A percentile compares a stretch with the other conserved stretches of the same genome.
Evolutionary conservation across 139 green algal species (phyloP).

Genomic region (Picochlorum costavermella): DNA sequence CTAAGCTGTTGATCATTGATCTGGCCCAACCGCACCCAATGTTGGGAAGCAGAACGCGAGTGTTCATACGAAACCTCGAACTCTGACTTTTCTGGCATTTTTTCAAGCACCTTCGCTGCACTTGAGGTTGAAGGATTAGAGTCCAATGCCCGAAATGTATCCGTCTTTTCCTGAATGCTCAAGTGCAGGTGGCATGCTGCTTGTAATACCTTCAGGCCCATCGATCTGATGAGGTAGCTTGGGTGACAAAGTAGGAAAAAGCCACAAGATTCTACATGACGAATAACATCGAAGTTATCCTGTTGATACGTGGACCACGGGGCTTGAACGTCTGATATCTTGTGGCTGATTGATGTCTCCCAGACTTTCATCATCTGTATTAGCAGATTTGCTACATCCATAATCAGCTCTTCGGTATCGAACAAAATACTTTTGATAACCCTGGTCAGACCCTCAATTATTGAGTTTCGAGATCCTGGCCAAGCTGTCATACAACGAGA

Average conservation of each 20-base stretch:
- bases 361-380: not conserved
- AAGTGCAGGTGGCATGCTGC: not conserved
- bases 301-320: not conserved
- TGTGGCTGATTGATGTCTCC: not conserved
- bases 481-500: conserved; percentile 39
- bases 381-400: not conserved
- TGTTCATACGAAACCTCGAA: no score
- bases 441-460: conserved; percentile 46
- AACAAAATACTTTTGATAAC: conserved; percentile 50
- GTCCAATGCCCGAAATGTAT: no score
- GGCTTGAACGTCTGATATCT: not conserved
- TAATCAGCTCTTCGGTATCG: conserved; percentile 48
- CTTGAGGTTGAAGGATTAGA: no score
- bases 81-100: no score
- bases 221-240: not conserved
- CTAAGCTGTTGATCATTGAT: no score
- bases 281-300: not conserved
- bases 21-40: no score
- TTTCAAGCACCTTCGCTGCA: no score
- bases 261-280: not conserved
- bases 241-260: not conserved
- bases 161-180: not conserved
- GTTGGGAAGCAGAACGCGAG: no score
- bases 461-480: conserved; percentile 46
- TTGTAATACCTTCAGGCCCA: not conserved